Evolutionary conservation across 2,329 filamentous ascomycete genomes (phyloP), one percentile per base, ranked within the genome.

Genomic region (Oidium heveae): DNA sequence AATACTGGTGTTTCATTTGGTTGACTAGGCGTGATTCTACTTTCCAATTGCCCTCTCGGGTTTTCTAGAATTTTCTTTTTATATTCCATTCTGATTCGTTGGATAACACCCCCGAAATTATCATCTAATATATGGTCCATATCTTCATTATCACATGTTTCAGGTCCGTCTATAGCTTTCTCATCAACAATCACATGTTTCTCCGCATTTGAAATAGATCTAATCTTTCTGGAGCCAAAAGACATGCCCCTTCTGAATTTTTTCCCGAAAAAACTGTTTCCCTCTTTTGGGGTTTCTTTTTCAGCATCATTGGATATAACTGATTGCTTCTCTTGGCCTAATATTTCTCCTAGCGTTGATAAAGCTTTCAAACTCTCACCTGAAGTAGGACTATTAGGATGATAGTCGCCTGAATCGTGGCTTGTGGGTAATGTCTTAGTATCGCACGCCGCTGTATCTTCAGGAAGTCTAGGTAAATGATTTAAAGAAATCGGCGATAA

Each of bases 151-250:
- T 75, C 78, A 0, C 75, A 78, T 2, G 75, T 72, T 57, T 80
- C 76, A 0, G 74, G 78, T 59, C 58, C 67, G 64, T 66, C 64
- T 52, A 80, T 84, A 1, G 76, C 76, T 66, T 87, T 89, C 63
- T 93, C 86, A 60, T 91, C 85, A 0, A 79, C 73, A 0, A 79
- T 73, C 1, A 76, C 76, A 0, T 85, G 80, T 65, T 91, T 93
- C 57, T 84, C 78, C 3, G 82, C 76, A 0, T 76, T 76, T 4
- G 80, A 80, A 4, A 74, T 71, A 2, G 80, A 81, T 16, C 86
- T 77, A 13, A 79, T 79, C 67, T 94, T 94, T 71, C 93, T 95
- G 62, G 81, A 82, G 60, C 82, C 80, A 63, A 89, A 87, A 0
- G 81, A 79, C 71, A 76, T 76, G 67, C 75, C 57, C 73, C 63